phyloP scores from a whole-genome alignment of 768 basidiomycete genomes.

The Lyophyllum shimeji region DNA sequence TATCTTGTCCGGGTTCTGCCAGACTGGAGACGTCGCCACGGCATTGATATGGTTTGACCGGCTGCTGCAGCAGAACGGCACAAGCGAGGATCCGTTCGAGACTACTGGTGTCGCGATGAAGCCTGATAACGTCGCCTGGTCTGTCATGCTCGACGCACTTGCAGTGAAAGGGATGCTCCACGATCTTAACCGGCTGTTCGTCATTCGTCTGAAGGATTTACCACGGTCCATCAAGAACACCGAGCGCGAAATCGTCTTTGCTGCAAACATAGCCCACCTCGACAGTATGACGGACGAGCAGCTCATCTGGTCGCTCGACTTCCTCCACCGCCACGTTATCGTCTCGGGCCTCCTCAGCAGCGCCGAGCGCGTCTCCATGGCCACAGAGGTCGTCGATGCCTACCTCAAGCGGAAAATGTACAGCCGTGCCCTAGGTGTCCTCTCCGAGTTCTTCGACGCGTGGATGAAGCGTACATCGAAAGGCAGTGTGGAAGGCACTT shows the following conservation, averaged over 20 bases:
- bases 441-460: slow-evolving; percentile 15
- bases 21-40: slow-evolving; percentile 55
- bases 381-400: slow-evolving; percentile 26
- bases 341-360: background rate
- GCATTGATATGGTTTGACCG: slow-evolving; percentile 74
- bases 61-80: slow-evolving; percentile 42
- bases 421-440: slow-evolving; percentile 18
- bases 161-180: slow-evolving; percentile 45
- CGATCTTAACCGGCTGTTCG: slow-evolving; percentile 58
- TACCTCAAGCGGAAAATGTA: slow-evolving; percentile 30
- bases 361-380: slow-evolving; percentile 9
- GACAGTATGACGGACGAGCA: slow-evolving; percentile 16
- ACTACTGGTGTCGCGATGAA: slow-evolving; percentile 42
- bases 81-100: slow-evolving; percentile 37
- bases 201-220: slow-evolving; percentile 37
- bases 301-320: slow-evolving; percentile 20
- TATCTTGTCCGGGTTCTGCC: slow-evolving; percentile 67
- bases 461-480: slow-evolving; percentile 4
- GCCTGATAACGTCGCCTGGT: slow-evolving; percentile 58
- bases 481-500: background rate
- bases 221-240: slow-evolving; percentile 29
- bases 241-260: slow-evolving; percentile 44
- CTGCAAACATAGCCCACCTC: slow-evolving; percentile 31
- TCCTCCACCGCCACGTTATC: slow-evolving; percentile 15
- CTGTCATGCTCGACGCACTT: slow-evolving; percentile 57